These are phyloP conservation scores for Neurospora sp. DNA, from an alignment of 495 filamentous ascomycete species.

Conservation along the genomic window DNA sequence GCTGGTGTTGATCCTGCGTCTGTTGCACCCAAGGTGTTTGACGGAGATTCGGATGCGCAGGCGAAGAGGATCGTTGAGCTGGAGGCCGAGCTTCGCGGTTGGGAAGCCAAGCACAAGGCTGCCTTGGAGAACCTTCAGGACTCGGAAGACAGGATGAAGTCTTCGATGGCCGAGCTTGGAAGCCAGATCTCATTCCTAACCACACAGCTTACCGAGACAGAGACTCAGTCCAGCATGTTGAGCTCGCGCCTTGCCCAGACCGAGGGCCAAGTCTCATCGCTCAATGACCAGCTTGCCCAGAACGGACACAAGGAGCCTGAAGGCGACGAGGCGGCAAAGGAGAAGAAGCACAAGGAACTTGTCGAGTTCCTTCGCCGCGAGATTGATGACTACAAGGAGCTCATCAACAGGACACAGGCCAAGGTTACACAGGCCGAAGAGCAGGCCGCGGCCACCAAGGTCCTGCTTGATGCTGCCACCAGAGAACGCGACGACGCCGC, in stretches of 20 bases:
- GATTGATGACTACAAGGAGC: conserved; percentile 68
- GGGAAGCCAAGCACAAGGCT: conserved; percentile 64
- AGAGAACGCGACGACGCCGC: conserved; percentile 35
- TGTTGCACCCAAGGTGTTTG: conserved; percentile 9
- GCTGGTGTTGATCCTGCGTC: conserved; percentile 14
- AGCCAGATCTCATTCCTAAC: conserved; percentile 32
- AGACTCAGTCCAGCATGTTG: conserved; percentile 14
- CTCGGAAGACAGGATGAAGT: conserved; percentile 62
- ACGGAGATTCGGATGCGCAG: conserved; percentile 33
- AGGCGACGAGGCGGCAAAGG: conserved; percentile 23
- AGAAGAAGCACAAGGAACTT: conserved; percentile 50
- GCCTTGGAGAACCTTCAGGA: conserved; percentile 62
- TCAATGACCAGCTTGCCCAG: conserved; percentile 3
- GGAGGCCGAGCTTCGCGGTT: conserved; percentile 63
- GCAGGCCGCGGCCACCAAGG: conserved; percentile 48
- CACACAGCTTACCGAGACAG: conserved; percentile 27
- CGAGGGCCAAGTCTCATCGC: background rate
- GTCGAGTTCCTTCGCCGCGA: conserved; percentile 59
- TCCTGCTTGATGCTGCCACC: conserved; percentile 44
- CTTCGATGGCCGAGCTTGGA: conserved; percentile 65
- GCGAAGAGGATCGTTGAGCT: conserved; percentile 58
- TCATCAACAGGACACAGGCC: conserved; percentile 51
- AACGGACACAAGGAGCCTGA: conserved; percentile 17
- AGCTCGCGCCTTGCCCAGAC: conserved; percentile 8
- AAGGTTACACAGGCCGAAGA: conserved; percentile 59